These are phyloP conservation scores for Pythium graminicola DNA, from an alignment of 352 stramenopile species.

Conservation along the genomic window DNA sequence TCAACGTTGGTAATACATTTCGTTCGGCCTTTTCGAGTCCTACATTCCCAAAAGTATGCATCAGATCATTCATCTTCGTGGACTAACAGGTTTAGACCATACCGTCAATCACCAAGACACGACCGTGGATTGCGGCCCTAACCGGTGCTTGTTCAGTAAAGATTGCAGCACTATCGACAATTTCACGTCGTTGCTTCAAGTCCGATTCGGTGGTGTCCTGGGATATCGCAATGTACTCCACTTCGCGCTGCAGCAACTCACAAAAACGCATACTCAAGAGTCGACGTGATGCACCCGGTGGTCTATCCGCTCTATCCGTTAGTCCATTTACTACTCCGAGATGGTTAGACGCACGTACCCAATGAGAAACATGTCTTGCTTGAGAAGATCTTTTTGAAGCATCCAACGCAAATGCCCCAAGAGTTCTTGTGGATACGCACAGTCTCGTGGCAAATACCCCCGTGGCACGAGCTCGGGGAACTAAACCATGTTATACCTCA, in stretches of 20 bases:
- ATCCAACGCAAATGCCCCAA: slow-evolving; percentile 81
- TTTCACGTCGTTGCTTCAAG: slow-evolving; percentile 84
- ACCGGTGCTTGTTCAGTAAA: slow-evolving; percentile 92
- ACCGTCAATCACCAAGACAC: slow-evolving; percentile 92
- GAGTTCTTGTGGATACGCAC: slow-evolving; percentile 50
- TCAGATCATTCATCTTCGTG: background rate
- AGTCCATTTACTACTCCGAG: too few relatives aligned
- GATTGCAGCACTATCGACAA: slow-evolving; percentile 55
- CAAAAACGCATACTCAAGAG: slow-evolving; percentile 80
- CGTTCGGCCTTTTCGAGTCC: slow-evolving; percentile 92
- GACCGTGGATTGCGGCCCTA: slow-evolving; percentile 88
- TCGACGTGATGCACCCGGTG: slow-evolving; percentile 62
- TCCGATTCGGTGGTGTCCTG: slow-evolving; percentile 92
- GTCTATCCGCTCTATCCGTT: slow-evolving; percentile 21
- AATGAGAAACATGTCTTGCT: slow-evolving; percentile 87
- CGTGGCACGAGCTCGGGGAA: slow-evolving; percentile 46
- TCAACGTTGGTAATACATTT: slow-evolving; percentile 96
- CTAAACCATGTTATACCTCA: slow-evolving; percentile 20
- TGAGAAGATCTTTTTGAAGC: slow-evolving; percentile 76
- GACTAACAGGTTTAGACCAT: background rate
- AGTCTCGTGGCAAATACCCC: slow-evolving; percentile 45
- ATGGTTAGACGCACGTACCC: too few relatives aligned
- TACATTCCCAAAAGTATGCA: slow-evolving; percentile 11
- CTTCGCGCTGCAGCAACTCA: slow-evolving; percentile 76
- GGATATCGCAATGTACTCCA: slow-evolving; percentile 90